Percentiles rank a stretch among this genome's conserved stretches.
Conservation (phyloP, 164 flowering plant species). For the Magnolia kwangsiensis region DNA sequence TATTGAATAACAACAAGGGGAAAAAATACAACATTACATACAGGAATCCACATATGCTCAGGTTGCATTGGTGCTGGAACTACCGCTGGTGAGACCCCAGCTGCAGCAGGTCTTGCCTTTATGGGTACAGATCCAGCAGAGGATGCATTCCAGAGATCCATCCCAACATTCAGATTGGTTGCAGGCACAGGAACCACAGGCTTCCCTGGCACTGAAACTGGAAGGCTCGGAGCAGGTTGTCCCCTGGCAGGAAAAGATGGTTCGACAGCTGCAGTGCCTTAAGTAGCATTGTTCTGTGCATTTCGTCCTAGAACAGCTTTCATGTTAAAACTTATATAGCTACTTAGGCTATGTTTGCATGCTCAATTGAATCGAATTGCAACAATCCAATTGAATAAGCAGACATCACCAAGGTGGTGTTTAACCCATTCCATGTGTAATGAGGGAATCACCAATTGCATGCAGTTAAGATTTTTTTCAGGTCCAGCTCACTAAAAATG, state of each 20-base stretch:
- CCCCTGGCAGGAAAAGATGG: too few relatives aligned
- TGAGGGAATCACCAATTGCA: conserved; percentile 68
- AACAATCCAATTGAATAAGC: neutral
- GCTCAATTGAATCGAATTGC: neutral
- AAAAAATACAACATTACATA: conserved; percentile 13
- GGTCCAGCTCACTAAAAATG: too few relatives aligned
- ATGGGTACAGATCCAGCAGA: conserved; percentile 40
- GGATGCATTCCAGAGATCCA: conserved; percentile 75
- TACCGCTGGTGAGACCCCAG: conserved; percentile 40
- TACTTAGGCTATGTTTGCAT: neutral
- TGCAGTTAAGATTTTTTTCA: conserved; percentile 42
- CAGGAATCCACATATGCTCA: conserved; percentile 65
- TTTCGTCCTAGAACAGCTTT: too few relatives aligned
- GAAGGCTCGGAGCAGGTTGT: too few relatives aligned
- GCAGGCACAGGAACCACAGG: conserved; percentile 56
- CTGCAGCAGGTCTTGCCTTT: conserved; percentile 47
- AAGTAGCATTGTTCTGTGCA: too few relatives aligned
- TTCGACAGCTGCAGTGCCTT: too few relatives aligned
- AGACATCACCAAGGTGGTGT: conserved; percentile 3
- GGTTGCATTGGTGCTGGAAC: conserved; percentile 33
- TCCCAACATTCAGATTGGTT: conserved; percentile 75
- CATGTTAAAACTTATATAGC: too few relatives aligned
- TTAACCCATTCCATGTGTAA: conserved; percentile 83
- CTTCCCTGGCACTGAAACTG: conserved; percentile 55
- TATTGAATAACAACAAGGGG: neutral